A percentile compares a stretch with the other conserved stretches of the same genome.
Evolutionary conservation across 2,329 filamentous ascomycete genomes (phyloP).

Genomic region (Aspergillus piperis): DNA sequence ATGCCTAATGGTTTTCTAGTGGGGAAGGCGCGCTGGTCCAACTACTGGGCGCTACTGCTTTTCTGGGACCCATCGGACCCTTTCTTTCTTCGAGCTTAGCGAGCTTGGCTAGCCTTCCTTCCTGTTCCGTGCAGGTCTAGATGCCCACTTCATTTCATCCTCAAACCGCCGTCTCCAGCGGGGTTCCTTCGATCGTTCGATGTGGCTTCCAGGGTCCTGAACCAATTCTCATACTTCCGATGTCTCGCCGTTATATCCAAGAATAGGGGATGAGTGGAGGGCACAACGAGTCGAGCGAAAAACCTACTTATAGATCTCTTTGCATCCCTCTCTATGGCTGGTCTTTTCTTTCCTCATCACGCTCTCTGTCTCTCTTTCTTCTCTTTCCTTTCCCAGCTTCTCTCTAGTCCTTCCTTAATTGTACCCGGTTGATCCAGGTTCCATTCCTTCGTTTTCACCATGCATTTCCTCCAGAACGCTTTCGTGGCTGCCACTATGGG

Average conservation of each 20-base stretch:
- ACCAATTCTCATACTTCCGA: background rate
- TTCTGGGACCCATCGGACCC: background rate
- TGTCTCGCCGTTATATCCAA: background rate
- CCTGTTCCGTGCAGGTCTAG: background rate
- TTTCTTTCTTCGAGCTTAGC: background rate
- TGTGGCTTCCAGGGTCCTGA: background rate
- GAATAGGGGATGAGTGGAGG: background rate
- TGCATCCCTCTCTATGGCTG: background rate
- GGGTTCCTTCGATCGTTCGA: background rate
- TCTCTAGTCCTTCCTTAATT: constrained; percentile 12
- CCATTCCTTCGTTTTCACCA: constrained; percentile 10
- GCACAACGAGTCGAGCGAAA: background rate
- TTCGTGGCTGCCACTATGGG: constrained; percentile 16
- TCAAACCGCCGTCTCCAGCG: background rate
- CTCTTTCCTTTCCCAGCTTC: background rate
- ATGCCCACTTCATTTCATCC: background rate
- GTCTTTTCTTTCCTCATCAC: background rate
- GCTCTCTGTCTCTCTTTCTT: background rate
- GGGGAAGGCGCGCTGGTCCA: background rate
- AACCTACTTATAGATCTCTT: background rate
- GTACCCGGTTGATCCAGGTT: constrained; percentile 16
- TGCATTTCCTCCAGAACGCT: constrained; percentile 19
- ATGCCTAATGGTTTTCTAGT: background rate
- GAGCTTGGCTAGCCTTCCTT: background rate
- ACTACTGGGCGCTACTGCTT: background rate